Base-by-base conservation (phyloP, 1,139 yeast genomes). In the Hyphopichia buzzinii region DNA sequence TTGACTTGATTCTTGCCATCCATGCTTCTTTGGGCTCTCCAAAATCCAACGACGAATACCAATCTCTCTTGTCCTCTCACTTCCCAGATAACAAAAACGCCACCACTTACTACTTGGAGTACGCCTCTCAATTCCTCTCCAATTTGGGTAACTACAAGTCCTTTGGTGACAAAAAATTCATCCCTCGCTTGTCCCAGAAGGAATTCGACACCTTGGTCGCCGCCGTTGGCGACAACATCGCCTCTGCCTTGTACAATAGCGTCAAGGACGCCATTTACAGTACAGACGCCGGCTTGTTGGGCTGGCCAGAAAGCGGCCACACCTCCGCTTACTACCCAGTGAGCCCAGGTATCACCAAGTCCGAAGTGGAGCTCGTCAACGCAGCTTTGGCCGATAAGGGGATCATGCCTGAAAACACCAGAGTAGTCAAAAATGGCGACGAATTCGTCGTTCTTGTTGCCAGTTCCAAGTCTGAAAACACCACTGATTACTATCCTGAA, bases 91-190 rank as follows among this genome's bases (percentile, higher is more conserved):
- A 64, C n/a, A 57, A 57, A 8, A 59, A 58, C 3, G 57, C 58
- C 10, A 65, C 69, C n/a, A 55, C 61, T 21, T 57, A 60, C 14
- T 85, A 84, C 56, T 64, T 87, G 55, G 94, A 86, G 54, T 88
- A 86, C 50, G 80, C 88, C 7, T 77, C 90, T 22, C 95, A 86
- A 60, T 83, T 88, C 53, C 67, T 88, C 50, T 71, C 83, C 35
- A 88, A 88, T 59, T 70, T 84, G 54, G 96, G 96, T 44, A 88
- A 88, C 58, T 88, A 79, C 70, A 87, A 86, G 63, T 83, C 94
- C 1, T 88, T 88, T 61, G 96, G 96, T 43, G 96, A 88, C 61
- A 78, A 77, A 46, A 88, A 88, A 61, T 87, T 87, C 54, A 71
- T 88, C 46, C 96, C 96, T 26, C 65, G 77, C 32, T 52, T 86